Base-by-base conservation (phyloP, 2,329 filamentous ascomycete genomes). In the Rhytidhysteron rufulum region DNA sequence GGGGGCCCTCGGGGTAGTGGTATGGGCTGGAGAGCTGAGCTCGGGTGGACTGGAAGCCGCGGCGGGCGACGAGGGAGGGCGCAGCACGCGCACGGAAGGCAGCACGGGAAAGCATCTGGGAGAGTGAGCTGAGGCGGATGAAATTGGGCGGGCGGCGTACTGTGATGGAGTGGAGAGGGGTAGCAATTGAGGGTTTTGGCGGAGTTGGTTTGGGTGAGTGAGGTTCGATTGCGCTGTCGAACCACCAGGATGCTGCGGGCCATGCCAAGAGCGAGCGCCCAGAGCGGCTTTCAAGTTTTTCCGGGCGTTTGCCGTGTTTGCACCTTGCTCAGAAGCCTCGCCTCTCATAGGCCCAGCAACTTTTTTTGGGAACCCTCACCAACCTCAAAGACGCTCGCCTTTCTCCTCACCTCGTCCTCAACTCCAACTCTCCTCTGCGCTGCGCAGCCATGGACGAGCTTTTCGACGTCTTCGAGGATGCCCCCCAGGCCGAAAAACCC, bases 1-100 rank as follows among this genome's bases (percentile, higher is more conserved):
- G 86, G 63, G 91, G 87, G 53, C 91, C 93, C 77, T 97, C 91
- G 58, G 91, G 85, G 78, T 98, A 98, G 79, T 98, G 93, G 84
- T 95, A 96, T 51, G 90, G 90, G 67, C 88, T 94, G 60, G 78
- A 80, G 67, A 95, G 74, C 70, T 87, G 88, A 67, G 85, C 73
- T 64, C 88, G 87, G 68, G 91, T 94, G 63, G 88, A 82, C 71
- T 89, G 85, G 85, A 98, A 96, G 74, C 85, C 88, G 71, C 93
- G 90, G 76, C 89, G 88, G 79, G 84, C 79, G 74, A 89, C 77
- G 66, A 83, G 69, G 53, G 78, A 73, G 65, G 82, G 56, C 50
- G 54, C 81, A 66, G 83, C 63, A 53, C 68, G 69, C 68, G 78
- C 71, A 68, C 85, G 84, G 73, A 80, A 67, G 56, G 75, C 74